Evolutionary conservation across 2,329 filamentous ascomycete genomes (phyloP).

Genomic region (Epichloe glyceriae): DNA sequence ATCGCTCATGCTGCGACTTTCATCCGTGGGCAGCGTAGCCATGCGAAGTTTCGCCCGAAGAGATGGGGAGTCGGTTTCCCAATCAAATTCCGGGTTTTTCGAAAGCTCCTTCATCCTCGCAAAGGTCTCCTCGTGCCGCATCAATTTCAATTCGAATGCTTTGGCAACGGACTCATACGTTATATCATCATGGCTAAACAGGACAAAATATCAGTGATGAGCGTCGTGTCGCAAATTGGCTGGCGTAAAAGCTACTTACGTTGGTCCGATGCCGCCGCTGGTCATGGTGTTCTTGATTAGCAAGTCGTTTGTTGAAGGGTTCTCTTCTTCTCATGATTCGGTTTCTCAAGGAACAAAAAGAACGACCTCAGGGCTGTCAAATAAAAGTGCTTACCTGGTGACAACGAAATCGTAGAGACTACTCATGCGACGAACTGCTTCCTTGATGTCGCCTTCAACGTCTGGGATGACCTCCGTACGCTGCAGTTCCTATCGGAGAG

Average conservation of each 20-base stretch:
- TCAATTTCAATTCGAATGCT: slow-evolving; percentile 66
- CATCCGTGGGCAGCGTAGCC: slow-evolving; percentile 8
- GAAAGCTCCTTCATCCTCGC: slow-evolving; percentile 74
- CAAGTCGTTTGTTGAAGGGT: neutral
- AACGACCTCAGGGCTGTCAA: no score
- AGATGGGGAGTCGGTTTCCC: slow-evolving; percentile 57
- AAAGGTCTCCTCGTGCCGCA: slow-evolving; percentile 64
- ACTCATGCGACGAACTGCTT: slow-evolving; percentile 80
- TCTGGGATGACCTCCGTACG: slow-evolving; percentile 88
- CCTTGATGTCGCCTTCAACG: slow-evolving; percentile 79
- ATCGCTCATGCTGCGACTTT: slow-evolving; percentile 46
- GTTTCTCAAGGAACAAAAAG: no score
- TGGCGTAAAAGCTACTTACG: slow-evolving; percentile 39
- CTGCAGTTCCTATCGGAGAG: slow-evolving; percentile 49
- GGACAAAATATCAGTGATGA: neutral
- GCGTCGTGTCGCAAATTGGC: slow-evolving; percentile 6
- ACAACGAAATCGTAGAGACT: slow-evolving; percentile 86
- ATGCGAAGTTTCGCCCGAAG: no score
- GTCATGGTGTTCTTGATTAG: neutral
- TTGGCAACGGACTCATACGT: slow-evolving; percentile 91
- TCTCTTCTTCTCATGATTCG: no score
- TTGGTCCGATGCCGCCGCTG: slow-evolving; percentile 86
- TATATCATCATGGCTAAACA: slow-evolving; percentile 79
- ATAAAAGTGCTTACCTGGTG: slow-evolving; percentile 42
- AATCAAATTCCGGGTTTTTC: slow-evolving; percentile 66